Percentiles rank a stretch among this genome's conserved stretches.
Conservation (phyloP, 768 basidiomycete species). For the Mycena belliarum region DNA sequence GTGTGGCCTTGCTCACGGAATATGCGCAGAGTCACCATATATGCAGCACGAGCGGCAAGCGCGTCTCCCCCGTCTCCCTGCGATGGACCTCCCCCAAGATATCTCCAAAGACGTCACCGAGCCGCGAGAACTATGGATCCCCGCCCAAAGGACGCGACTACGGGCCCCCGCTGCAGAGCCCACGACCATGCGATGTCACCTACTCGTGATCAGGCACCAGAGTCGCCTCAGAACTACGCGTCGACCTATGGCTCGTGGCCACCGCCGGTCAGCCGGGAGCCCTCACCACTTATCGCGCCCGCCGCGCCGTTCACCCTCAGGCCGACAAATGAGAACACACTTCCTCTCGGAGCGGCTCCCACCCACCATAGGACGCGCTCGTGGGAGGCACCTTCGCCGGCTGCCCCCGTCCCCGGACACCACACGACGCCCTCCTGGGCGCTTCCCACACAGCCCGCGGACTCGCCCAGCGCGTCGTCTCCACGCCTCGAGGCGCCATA, state of each 20-base stretch:
- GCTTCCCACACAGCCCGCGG: not conserved
- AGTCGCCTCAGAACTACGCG: not conserved
- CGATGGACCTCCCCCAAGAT: slow-evolving; percentile 18
- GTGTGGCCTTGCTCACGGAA: not conserved
- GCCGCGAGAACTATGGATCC: not conserved
- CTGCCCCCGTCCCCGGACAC: not conserved
- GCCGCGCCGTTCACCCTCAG: slow-evolving; percentile 10
- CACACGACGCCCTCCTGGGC: slow-evolving; percentile 21
- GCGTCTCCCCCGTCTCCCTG: slow-evolving; percentile 41
- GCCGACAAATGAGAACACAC: not conserved
- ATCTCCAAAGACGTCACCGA: slow-evolving; percentile 1
- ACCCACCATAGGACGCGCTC: slow-evolving; percentile 8
- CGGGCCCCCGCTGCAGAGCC: not conserved
- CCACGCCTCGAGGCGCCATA: slow-evolving; percentile 27
- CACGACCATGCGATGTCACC: not conserved
- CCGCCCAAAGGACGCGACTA: slow-evolving; percentile 4
- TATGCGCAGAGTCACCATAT: slow-evolving; percentile 4
- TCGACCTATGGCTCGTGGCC: not conserved
- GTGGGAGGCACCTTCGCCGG: not conserved
- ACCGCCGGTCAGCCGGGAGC: slow-evolving; percentile 12
- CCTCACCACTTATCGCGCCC: slow-evolving; percentile 18
- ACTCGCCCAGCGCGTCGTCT: slow-evolving; percentile 16
- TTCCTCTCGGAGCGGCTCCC: not conserved
- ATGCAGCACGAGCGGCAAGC: slow-evolving; percentile 17
- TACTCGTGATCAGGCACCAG: not conserved